A percentile compares a stretch with the other conserved stretches of the same genome.
phyloP scores from a whole-genome alignment of 2,329 filamentous ascomycete species.

The Ilyonectria mors-panacis region DNA sequence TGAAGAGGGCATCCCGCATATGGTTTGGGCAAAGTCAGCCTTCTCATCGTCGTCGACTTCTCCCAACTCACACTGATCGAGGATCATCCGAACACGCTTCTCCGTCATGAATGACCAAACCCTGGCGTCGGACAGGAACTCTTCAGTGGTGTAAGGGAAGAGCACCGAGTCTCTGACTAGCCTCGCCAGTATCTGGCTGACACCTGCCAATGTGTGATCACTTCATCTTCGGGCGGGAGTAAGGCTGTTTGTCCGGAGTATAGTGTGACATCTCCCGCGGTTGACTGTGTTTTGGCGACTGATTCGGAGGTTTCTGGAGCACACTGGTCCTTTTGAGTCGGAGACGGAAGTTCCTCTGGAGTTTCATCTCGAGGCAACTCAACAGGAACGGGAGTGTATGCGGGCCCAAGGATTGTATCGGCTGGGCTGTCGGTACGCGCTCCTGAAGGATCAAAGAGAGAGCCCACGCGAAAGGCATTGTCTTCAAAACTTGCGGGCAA shows the following conservation, averaged over 20 bases:
- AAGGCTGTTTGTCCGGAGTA: no score
- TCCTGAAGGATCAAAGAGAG: not conserved
- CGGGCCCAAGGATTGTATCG: not conserved
- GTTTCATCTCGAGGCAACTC: not conserved
- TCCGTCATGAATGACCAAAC: conserved; percentile 18
- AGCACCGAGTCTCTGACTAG: not conserved
- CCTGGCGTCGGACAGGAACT: conserved; percentile 15
- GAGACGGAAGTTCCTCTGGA: not conserved
- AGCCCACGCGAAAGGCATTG: not conserved
- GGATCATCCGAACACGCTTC: not conserved
- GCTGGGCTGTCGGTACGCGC: not conserved
- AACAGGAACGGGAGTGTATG: not conserved
- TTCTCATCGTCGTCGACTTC: not conserved
- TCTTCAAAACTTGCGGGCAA: not conserved
- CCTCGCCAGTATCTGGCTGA: not conserved
- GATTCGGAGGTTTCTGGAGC: not conserved
- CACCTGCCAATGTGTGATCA: not conserved
- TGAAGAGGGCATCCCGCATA: conserved; percentile 9
- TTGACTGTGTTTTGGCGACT: not conserved
- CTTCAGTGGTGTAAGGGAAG: not conserved
- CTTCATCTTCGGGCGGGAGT: not conserved
- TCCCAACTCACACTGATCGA: not conserved
- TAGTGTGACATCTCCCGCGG: not conserved
- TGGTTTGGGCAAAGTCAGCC: not conserved
- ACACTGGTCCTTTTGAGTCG: not conserved